These are phyloP conservation scores for Paspalum vaginatum DNA, from an alignment of 176 grass and related monocot species.

Conservation along the genomic window DNA sequence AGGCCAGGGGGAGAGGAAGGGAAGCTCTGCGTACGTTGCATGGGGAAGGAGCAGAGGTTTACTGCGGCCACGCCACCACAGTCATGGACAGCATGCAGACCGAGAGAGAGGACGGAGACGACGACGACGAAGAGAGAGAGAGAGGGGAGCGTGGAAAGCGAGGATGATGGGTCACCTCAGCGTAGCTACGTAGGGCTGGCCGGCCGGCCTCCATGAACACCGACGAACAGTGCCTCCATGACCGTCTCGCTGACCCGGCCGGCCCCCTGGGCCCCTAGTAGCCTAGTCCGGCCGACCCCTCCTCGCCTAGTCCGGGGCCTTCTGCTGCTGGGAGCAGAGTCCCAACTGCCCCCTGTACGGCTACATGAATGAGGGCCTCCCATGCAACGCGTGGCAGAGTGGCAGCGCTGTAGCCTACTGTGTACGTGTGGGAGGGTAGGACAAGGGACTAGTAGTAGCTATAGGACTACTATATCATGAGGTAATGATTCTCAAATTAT, in stretches of 20 bases:
- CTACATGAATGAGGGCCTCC: constrained; percentile 19
- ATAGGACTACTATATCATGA: neutral
- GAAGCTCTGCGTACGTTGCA: constrained; percentile 29
- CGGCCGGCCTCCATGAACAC: neutral
- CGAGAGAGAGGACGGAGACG: neutral
- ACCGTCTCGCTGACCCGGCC: neutral
- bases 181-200: neutral
- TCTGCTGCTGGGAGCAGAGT: neutral
- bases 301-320: constrained; percentile 13
- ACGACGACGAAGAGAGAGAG: no score
- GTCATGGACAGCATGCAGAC: neutral
- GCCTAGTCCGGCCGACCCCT: constrained; percentile 5
- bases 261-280: neutral
- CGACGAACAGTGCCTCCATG: neutral
- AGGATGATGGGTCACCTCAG: constrained; percentile 9
- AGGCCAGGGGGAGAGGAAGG: neutral
- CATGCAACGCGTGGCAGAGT: neutral
- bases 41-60: constrained; percentile 37
- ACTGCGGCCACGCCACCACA: neutral
- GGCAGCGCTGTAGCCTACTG: neutral
- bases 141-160: neutral
- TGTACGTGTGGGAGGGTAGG: neutral
- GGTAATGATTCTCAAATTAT: constrained; percentile 9
- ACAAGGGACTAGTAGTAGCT: neutral
- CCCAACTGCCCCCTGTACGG: constrained; percentile 21